Conservation (phyloP, 306 rosid species). For the Casuarina cunninghamiana region DNA sequence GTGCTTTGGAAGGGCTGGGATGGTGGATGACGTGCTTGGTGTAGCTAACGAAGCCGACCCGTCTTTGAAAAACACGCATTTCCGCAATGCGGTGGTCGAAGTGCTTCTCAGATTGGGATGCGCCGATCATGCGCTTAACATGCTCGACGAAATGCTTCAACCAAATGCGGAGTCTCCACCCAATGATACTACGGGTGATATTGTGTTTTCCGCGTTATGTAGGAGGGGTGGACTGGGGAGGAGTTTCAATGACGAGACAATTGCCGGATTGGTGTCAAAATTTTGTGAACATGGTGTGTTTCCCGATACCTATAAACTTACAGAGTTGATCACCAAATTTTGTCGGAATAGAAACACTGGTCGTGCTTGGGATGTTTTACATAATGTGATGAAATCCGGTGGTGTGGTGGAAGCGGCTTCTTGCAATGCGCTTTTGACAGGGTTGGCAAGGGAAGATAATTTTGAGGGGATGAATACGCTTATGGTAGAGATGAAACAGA, state of each 20-base stretch:
- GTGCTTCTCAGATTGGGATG: constrained; percentile 39
- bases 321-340: constrained; percentile 49
- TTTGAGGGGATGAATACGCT: constrained; percentile 61
- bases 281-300: constrained; percentile 46
- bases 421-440: constrained; percentile 68
- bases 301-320: constrained; percentile 47
- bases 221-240: constrained; percentile 34
- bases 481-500: constrained; percentile 61
- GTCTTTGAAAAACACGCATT: constrained; percentile 37
- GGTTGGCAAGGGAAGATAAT: constrained; percentile 52
- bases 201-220: constrained; percentile 46
- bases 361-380: constrained; percentile 66
- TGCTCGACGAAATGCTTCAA: constrained; percentile 80
- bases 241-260: constrained; percentile 42
- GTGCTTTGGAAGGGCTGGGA: constrained; percentile 39
- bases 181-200: constrained; percentile 37
- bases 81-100: constrained; percentile 44
- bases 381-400: constrained; percentile 45
- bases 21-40: constrained; percentile 48
- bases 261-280: constrained; percentile 49
- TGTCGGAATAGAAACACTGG: constrained; percentile 51
- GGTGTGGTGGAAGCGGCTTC: constrained; percentile 56
- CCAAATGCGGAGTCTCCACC: constrained; percentile 40
- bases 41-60: constrained; percentile 42
- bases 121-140: constrained; percentile 39